phyloP scores from a whole-genome alignment of 202 grass and related monocot genomes.

The Alloteropsis angusta region DNA sequence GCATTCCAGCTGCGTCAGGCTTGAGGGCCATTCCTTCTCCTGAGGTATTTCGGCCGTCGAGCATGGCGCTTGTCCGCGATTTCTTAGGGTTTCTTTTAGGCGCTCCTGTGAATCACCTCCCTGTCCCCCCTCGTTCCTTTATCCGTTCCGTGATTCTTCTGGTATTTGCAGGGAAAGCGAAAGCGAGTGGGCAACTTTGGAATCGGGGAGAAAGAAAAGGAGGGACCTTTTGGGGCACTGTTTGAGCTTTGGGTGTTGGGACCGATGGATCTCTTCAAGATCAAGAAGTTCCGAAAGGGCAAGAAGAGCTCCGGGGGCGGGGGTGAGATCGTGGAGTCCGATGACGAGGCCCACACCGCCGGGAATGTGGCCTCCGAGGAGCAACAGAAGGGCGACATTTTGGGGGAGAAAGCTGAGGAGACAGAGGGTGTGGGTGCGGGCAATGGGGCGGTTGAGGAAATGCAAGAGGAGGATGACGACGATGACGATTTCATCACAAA shows the following conservation, averaged over 20 bases:
- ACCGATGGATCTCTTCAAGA: constrained; percentile 84
- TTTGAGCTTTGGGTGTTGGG: background rate
- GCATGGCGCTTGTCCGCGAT: background rate
- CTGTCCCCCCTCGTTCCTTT: background rate
- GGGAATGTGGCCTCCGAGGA: constrained; percentile 12
- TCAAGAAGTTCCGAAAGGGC: constrained; percentile 43
- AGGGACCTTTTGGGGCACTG: background rate
- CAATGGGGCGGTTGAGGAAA: background rate
- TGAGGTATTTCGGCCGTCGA: background rate
- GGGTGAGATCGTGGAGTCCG: constrained; percentile 13
- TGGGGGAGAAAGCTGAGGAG: constrained; percentile 7
- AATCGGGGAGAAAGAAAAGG: background rate
- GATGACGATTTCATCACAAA: constrained; percentile 77
- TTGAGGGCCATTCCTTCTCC: background rate
- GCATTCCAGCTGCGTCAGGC: constrained; percentile 1
- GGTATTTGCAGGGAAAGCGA: constrained; percentile 20
- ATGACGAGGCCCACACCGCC: background rate
- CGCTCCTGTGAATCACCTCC: background rate
- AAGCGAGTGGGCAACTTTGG: constrained; percentile 7
- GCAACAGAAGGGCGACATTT: constrained; percentile 1
- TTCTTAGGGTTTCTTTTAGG: constrained; percentile 4
- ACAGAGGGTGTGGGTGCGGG: background rate
- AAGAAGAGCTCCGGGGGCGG: constrained; percentile 20
- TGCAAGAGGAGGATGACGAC: constrained; percentile 30
- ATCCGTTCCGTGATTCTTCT: background rate